Conservation (phyloP, 306 rosid species). For the Adenanthera pavonina region DNA sequence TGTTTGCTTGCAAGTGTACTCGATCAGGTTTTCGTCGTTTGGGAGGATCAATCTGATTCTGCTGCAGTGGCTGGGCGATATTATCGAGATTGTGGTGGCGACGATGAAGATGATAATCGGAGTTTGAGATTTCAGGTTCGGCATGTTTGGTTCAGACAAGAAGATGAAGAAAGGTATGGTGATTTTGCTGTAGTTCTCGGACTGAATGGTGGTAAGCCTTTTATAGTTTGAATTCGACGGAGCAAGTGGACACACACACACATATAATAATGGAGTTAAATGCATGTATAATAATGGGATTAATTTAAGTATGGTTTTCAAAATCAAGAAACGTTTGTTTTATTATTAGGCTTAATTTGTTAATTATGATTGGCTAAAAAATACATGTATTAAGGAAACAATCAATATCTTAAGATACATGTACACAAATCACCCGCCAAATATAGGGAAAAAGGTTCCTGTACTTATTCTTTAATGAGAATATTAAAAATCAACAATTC, state of each 20-base stretch:
- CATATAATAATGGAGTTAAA: no score
- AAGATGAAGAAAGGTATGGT: background rate
- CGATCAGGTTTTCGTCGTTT: background rate
- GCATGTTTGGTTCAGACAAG: background rate
- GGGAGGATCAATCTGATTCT: background rate
- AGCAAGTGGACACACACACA: background rate
- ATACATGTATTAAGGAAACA: no score
- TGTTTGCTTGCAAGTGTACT: background rate
- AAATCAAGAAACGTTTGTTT: no score
- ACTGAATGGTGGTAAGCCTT: background rate
- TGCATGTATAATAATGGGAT: no score
- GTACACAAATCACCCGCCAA: no score
- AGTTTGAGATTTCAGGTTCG: background rate
- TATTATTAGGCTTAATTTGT: no score
- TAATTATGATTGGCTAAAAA: no score
- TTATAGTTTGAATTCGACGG: background rate
- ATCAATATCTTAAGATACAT: no score
- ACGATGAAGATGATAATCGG: background rate
- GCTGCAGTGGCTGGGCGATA: background rate
- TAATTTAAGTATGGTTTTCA: no score
- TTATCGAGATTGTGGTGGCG: background rate
- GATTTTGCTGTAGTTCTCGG: background rate
- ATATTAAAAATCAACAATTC: no score
- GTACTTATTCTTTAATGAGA: no score
- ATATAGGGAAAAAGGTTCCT: no score